Conservation (phyloP, 106 monocot genomes). For the Platanthera guangdongensis region DNA sequence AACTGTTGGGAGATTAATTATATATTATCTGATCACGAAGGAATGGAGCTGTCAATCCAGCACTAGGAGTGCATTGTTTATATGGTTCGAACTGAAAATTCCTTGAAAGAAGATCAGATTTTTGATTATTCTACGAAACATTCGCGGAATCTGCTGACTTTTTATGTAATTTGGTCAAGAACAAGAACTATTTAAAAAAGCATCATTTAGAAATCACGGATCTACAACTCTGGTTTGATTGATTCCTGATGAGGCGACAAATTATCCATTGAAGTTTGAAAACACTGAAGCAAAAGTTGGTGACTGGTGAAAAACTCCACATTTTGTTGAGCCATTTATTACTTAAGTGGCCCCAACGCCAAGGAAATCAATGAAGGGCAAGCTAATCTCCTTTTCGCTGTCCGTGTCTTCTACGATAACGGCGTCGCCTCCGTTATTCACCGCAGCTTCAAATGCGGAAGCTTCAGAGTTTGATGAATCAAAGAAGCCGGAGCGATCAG, state of each 20-base stretch:
- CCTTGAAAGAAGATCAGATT: too few relatives aligned
- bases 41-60: too few relatives aligned
- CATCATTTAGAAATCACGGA: too few relatives aligned
- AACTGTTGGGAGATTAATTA: too few relatives aligned
- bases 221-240: too few relatives aligned
- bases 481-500: conserved; percentile 1
- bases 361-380: conserved; percentile 13
- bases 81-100: too few relatives aligned
- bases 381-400: neutral
- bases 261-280: neutral
- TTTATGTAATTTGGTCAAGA: too few relatives aligned
- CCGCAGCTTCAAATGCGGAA: neutral
- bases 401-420: conserved; percentile 12
- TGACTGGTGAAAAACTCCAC: neutral
- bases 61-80: too few relatives aligned
- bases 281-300: neutral
- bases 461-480: neutral
- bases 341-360: conserved; percentile 6
- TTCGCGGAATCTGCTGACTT: too few relatives aligned
- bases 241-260: neutral
- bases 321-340: neutral
- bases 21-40: too few relatives aligned
- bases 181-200: too few relatives aligned
- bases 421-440: neutral
- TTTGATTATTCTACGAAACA: too few relatives aligned